Conservation (phyloP, 305 asterid species). For the Caryopteris hybrid region DNA sequence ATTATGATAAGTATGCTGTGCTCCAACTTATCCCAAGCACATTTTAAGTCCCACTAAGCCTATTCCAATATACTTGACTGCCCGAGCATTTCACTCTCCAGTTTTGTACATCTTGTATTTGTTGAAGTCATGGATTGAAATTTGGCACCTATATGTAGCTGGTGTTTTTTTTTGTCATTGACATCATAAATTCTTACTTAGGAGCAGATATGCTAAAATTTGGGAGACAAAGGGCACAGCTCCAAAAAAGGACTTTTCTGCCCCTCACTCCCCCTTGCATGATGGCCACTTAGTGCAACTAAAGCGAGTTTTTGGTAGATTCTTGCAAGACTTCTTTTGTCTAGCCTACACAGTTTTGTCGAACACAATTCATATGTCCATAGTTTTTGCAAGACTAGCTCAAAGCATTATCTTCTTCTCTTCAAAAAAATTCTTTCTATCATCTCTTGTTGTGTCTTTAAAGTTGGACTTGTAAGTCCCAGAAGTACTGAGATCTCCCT, state of each 20-base stretch:
- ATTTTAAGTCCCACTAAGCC: background rate
- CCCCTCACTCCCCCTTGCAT: background rate
- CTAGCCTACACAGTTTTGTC: background rate
- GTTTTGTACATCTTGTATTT: background rate
- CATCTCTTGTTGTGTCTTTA: background rate
- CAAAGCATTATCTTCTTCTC: background rate
- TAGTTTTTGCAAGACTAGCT: background rate
- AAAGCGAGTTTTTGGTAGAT: background rate
- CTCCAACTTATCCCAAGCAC: conserved; percentile 13
- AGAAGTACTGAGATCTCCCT: background rate
- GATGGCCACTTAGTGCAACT: background rate
- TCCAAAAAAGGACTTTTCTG: background rate
- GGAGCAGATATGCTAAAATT: background rate
- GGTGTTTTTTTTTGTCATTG: background rate
- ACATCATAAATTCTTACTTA: background rate
- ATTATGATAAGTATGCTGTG: conserved; percentile 67
- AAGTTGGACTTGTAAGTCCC: background rate
- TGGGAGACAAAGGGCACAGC: background rate
- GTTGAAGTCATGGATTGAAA: background rate
- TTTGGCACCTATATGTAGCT: background rate
- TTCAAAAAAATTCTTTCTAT: background rate
- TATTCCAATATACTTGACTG: background rate
- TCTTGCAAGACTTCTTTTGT: background rate
- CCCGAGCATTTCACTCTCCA: background rate
- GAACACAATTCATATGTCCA: background rate